These are phyloP conservation scores for Nemania abortiva DNA, from an alignment of 2,329 filamentous ascomycete species.

Conservation along the genomic window DNA sequence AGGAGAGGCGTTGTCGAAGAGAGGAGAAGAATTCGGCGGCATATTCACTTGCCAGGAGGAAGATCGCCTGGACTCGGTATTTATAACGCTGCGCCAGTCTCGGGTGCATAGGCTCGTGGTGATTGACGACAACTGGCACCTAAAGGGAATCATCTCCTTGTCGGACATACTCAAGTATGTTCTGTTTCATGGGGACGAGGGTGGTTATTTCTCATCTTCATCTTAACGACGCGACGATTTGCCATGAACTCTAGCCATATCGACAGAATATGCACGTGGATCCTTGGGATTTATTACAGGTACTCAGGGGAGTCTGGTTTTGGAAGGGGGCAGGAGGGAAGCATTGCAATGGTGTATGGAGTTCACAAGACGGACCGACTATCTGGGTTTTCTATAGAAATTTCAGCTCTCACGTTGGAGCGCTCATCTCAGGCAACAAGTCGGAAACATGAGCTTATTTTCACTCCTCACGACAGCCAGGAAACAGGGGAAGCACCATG, in stretches of 20 bases:
- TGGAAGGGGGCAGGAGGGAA: conserved; percentile 19
- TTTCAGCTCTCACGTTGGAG: conserved; percentile 35
- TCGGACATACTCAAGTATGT: conserved; percentile 98
- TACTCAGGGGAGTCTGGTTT: conserved; percentile 34
- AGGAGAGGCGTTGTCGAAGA: conserved; percentile 87
- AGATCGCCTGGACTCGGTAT: conserved; percentile 93
- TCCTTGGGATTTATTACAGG: conserved; percentile 33
- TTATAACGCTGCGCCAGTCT: conserved; percentile 95
- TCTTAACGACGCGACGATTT: conserved; percentile 32
- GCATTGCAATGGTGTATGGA: conserved; percentile 52
- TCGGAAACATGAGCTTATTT: conserved; percentile 35
- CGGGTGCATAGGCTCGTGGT: conserved; percentile 93
- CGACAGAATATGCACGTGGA: conserved; percentile 24
- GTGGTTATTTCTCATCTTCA: conserved; percentile 54
- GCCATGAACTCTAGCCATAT: conserved; percentile 31
- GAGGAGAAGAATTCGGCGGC: conserved; percentile 90
- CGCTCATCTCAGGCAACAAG: conserved; percentile 35
- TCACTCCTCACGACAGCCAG: conserved; percentile 11
- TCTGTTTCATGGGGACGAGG: conserved; percentile 80
- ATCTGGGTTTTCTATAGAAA: conserved; percentile 44
- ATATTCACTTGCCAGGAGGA: conserved; percentile 96
- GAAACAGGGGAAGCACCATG: conserved; percentile 19
- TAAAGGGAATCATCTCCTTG: conserved; percentile 90
- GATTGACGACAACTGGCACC: conserved; percentile 87
- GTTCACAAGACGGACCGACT: conserved; percentile 48